These are phyloP conservation scores for Pilaira anomala DNA, from an alignment of 192 early-diverging fungal species.

Conservation along the genomic window DNA sequence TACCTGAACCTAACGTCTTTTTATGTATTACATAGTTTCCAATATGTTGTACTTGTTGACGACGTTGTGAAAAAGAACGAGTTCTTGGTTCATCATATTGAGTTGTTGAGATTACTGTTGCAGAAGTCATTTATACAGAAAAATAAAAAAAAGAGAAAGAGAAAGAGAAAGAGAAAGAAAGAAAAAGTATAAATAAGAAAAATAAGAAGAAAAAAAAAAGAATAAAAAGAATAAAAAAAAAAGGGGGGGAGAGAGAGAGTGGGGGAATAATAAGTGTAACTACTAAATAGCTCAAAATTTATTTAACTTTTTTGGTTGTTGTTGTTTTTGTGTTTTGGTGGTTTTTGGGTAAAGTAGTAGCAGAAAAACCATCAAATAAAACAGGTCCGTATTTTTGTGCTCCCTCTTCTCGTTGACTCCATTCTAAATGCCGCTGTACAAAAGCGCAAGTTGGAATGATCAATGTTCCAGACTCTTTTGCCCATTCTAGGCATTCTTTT, in stretches of 20 bases:
- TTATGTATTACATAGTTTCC: constrained; percentile 23
- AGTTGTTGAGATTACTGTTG: neutral
- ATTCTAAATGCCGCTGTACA: constrained; percentile 17
- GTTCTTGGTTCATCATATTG: neutral
- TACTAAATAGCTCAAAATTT: too few relatives aligned
- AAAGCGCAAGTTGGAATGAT: constrained; percentile 25
- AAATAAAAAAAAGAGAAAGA: neutral
- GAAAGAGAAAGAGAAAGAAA: neutral
- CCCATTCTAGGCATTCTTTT: constrained; percentile 16
- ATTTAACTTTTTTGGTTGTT: too few relatives aligned
- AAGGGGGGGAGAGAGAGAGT: too few relatives aligned
- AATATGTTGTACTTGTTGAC: constrained; percentile 8
- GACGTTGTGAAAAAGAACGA: neutral
- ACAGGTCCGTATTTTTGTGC: neutral
- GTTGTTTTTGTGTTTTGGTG: too few relatives aligned
- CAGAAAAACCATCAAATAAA: neutral
- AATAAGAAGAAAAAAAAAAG: too few relatives aligned
- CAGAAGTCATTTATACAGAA: neutral
- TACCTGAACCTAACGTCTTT: constrained; percentile 23
- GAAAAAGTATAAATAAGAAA: too few relatives aligned
- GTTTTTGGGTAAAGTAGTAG: too few relatives aligned
- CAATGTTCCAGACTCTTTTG: constrained; percentile 11
- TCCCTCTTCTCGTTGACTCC: too few relatives aligned
- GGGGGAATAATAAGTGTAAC: too few relatives aligned
- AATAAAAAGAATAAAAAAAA: too few relatives aligned